Evolutionary conservation across 371 early-diverging fungal species (phyloP).

Genomic region (Nematocida displodere): DNA sequence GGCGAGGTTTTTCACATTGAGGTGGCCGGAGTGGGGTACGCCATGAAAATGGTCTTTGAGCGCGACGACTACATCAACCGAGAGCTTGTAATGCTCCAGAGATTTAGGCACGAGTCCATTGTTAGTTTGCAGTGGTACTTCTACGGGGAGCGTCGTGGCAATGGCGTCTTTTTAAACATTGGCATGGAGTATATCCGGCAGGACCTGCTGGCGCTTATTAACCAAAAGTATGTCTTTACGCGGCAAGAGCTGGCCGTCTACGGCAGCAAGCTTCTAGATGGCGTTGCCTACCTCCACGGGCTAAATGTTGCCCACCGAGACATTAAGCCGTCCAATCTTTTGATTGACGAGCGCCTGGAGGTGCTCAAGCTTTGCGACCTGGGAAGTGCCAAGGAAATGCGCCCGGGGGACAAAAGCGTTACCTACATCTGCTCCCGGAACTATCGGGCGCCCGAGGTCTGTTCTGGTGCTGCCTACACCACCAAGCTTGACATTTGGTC

Average conservation of each 20-base stretch:
- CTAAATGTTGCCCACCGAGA: constrained; percentile 87
- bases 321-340: constrained; percentile 82
- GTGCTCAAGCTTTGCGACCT: constrained; percentile 94
- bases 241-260: constrained; percentile 17
- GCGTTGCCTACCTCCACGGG: constrained; percentile 85
- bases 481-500: constrained; percentile 95
- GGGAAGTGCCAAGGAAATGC: constrained; percentile 89
- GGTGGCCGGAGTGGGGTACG: constrained; percentile 38
- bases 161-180: constrained; percentile 56
- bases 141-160: constrained; percentile 33
- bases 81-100: constrained; percentile 56
- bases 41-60: constrained; percentile 61
- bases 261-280: constrained; percentile 73
- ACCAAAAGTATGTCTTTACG: not conserved
- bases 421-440: constrained; percentile 94
- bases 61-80: constrained; percentile 56
- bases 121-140: constrained; percentile 53
- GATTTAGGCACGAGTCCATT: constrained; percentile 52
- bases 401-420: constrained; percentile 84
- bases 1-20: constrained; percentile 57
- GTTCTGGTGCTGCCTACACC: constrained; percentile 81
- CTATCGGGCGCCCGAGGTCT: constrained; percentile 91
- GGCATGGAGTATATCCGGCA: constrained; percentile 54
- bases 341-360: constrained; percentile 74
- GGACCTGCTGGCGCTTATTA: constrained; percentile 43